Evolutionary conservation across 768 basidiomycete species (phyloP).

Genomic region (Pisolithus sp.): DNA sequence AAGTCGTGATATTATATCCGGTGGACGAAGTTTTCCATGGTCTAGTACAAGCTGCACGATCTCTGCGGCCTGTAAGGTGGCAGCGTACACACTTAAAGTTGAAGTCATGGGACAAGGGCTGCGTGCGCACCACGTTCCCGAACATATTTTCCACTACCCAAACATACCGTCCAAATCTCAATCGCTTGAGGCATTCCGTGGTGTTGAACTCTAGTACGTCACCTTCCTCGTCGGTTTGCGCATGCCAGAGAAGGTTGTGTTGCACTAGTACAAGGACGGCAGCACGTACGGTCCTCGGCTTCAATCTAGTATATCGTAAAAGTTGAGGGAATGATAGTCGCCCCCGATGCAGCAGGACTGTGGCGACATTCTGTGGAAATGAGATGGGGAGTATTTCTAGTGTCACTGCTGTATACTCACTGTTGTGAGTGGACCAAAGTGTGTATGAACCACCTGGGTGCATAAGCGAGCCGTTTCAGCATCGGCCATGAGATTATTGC

Average conservation of each 20-base stretch:
- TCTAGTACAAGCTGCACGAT: constrained; percentile 73
- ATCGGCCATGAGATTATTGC: constrained; percentile 47
- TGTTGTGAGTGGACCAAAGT: constrained; percentile 61
- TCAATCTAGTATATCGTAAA: constrained; percentile 61
- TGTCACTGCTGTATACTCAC: constrained; percentile 34
- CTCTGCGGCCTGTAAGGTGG: constrained; percentile 53
- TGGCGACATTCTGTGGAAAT: constrained; percentile 58
- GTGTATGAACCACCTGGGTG: constrained; percentile 53
- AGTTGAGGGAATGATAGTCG: constrained; percentile 68
- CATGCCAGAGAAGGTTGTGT: constrained; percentile 89
- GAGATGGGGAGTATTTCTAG: neutral
- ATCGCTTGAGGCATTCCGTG: constrained; percentile 73
- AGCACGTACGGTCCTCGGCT: constrained; percentile 61
- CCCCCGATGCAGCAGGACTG: constrained; percentile 72
- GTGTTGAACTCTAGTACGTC: constrained; percentile 79
- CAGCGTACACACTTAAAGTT: neutral
- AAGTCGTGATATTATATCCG: constrained; percentile 56
- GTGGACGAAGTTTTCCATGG: constrained; percentile 78
- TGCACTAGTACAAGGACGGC: constrained; percentile 77
- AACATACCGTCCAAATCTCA: constrained; percentile 80
- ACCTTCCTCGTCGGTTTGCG: constrained; percentile 60
- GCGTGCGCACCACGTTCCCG: constrained; percentile 58
- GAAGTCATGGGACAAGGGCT: neutral
- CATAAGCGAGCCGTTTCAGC: constrained; percentile 56
- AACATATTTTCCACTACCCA: constrained; percentile 66